Evolutionary conservation across 495 filamentous ascomycete species (phyloP).

Genomic region (Podospora pseudopauciseta): DNA sequence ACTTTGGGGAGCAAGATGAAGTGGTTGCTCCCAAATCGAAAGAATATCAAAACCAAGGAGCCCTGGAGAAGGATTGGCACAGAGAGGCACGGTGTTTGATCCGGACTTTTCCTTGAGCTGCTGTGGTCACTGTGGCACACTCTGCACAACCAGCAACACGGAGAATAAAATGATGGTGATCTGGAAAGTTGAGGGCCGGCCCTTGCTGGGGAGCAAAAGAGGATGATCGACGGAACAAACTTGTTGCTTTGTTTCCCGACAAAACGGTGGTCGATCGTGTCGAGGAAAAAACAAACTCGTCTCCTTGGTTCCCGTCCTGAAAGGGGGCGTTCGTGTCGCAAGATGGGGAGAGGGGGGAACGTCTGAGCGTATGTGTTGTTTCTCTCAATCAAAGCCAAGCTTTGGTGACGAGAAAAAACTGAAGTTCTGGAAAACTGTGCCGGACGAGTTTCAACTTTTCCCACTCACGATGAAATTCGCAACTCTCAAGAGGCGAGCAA

Average conservation of each 20-base stretch:
- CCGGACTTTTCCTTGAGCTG: not conserved
- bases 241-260: constrained; percentile 22
- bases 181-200: constrained; percentile 35
- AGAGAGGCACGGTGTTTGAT: constrained; percentile 5
- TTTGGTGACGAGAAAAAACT: not conserved
- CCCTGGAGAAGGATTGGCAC: not conserved
- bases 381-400: not conserved
- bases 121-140: not conserved
- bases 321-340: constrained; percentile 31
- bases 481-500: constrained; percentile 12
- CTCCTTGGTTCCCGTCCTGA: constrained; percentile 19
- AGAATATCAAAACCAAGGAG: not conserved
- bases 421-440: not conserved
- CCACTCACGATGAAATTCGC: constrained; percentile 5
- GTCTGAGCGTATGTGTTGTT: constrained; percentile 1
- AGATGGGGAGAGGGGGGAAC: constrained; percentile 23
- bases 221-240: constrained; percentile 33
- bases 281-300: constrained; percentile 26
- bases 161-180: constrained; percentile 11
- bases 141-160: not conserved
- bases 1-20: not conserved
- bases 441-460: not conserved
- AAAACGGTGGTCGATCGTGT: constrained; percentile 27
- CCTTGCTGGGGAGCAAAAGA: constrained; percentile 20
- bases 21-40: not conserved